Evolutionary conservation across 495 filamentous ascomycete species (phyloP).

Genomic region (Acidiella bohemica): DNA sequence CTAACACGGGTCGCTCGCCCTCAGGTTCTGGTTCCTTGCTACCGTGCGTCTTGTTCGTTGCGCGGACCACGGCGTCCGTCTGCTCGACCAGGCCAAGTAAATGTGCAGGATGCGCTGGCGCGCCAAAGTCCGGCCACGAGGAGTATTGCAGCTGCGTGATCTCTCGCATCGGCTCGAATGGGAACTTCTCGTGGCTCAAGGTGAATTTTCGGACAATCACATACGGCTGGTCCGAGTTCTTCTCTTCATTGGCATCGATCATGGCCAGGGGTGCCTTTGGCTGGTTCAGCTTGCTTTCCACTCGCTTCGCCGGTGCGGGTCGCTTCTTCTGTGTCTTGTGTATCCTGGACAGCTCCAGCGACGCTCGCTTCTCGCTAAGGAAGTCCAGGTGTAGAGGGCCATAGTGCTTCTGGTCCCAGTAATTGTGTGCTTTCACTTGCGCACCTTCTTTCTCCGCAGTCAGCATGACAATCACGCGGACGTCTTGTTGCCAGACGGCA

Average conservation of each 20-base stretch:
- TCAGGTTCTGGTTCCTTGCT: slow-evolving; percentile 43
- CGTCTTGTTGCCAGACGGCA: slow-evolving; percentile 91
- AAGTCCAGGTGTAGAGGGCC: slow-evolving; percentile 63
- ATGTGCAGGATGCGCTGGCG: slow-evolving; percentile 76
- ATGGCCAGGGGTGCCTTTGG: slow-evolving; percentile 10
- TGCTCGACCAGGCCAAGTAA: slow-evolving; percentile 78
- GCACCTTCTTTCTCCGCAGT: slow-evolving; percentile 94
- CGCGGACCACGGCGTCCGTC: slow-evolving; percentile 44
- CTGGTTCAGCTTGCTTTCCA: slow-evolving; percentile 33
- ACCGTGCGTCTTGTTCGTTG: slow-evolving; percentile 22
- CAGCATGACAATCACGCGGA: slow-evolving; percentile 86
- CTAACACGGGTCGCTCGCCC: slow-evolving; percentile 57
- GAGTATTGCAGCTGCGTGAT: slow-evolving; percentile 92
- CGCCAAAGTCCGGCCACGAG: slow-evolving; percentile 91
- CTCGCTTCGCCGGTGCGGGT: slow-evolving; percentile 27
- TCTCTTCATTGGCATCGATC: slow-evolving; percentile 13
- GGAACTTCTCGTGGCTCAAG: slow-evolving; percentile 58
- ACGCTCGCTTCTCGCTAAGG: slow-evolving; percentile 67
- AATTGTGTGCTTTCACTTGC: slow-evolving; percentile 87
- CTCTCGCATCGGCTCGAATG: slow-evolving; percentile 78
- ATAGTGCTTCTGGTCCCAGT: slow-evolving; percentile 73
- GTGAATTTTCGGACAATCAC: slow-evolving; percentile 81
- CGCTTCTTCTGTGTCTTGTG: slow-evolving; percentile 23
- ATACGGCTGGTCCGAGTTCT: slow-evolving; percentile 39
- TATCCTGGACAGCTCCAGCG: slow-evolving; percentile 46